Evolutionary conservation across 1,284 basidiomycete species (phyloP), one percentile per base, ranked within the genome.

Genomic region (Ceratobasidium sp.): DNA sequence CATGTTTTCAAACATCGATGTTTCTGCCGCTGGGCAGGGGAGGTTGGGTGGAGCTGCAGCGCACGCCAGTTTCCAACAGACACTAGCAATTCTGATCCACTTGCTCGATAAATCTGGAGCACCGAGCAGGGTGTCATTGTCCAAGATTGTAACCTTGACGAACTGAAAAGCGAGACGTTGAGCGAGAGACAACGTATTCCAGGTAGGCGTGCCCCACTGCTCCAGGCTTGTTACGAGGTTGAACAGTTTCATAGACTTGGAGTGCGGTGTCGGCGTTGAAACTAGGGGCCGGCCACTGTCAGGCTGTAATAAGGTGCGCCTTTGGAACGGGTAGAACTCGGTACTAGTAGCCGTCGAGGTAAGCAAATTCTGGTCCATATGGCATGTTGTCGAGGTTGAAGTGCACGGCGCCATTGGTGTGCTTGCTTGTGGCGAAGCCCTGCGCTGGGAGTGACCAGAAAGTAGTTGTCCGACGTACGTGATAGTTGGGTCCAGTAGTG

Each of bases 171-270:
- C 27, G 8, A 59, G 34, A 19, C 22, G 59, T 43, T 62, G 59
- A 6, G 59, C 14, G 8, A 62, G n/a, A 6, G 59, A 62, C 6
- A 62, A 22, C 16, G 59, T 62, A 24, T 43, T n/a, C 59, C 59
- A 62, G 16, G 59, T 62, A 8, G 59, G 59, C n/a, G 59, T 34
- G 1, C 59, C 59, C 59, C 59, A 62, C 22, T 62, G 34, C 16
- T 34, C 22, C 13, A 37, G 16, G 2, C 34, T 11, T 13, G 22
- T 39, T 7, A 62, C 22, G 6, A 13, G 59, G n/a, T 13, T 41
- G 19, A 22, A 41, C 8, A 6, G n/a, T 39, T 7, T 22, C 13
- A n/a, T 62, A 41, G 7, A n/a, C 5, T 39, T 43, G 34, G 9
- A 7, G 31, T 13, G 37, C 59, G 22, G 39, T 9, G 7, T 24